phyloP scores from a whole-genome alignment of 2,329 filamentous ascomycete genomes.

The Claviceps paspali region DNA sequence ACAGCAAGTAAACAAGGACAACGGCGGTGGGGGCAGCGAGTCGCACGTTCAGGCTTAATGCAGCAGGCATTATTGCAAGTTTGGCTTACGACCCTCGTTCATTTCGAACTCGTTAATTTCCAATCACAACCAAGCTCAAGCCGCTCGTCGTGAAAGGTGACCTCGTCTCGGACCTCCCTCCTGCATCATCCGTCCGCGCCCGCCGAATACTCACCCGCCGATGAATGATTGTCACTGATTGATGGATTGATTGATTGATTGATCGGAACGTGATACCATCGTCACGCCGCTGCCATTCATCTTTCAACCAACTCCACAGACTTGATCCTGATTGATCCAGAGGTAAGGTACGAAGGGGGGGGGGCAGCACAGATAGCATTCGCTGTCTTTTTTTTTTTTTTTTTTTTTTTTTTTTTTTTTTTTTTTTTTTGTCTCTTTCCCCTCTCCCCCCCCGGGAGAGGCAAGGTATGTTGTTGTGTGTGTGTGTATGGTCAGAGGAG shows the following conservation, averaged over 20 bases:
- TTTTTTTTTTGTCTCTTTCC: no score
- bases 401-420: no score
- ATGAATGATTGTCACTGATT: not conserved
- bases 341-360: no score
- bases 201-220: not conserved
- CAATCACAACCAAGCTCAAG: not conserved
- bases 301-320: not conserved
- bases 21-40: no score
- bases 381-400: no score
- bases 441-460: no score
- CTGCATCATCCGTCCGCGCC: not conserved
- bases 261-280: not conserved
- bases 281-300: not conserved
- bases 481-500: no score
- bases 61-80: not conserved
- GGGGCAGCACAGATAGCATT: no score
- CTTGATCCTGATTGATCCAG: not conserved
- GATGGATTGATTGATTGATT: no score
- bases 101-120: not conserved
- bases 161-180: not conserved
- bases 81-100: not conserved
- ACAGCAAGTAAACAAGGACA: no score
- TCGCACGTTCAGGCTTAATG: constrained; percentile 1
- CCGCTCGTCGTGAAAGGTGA: not conserved
- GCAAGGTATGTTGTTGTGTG: no score